These are phyloP conservation scores for Coniochaeta pulveracea DNA, from an alignment of 2,329 filamentous ascomycete species.

Conservation along the genomic window DNA sequence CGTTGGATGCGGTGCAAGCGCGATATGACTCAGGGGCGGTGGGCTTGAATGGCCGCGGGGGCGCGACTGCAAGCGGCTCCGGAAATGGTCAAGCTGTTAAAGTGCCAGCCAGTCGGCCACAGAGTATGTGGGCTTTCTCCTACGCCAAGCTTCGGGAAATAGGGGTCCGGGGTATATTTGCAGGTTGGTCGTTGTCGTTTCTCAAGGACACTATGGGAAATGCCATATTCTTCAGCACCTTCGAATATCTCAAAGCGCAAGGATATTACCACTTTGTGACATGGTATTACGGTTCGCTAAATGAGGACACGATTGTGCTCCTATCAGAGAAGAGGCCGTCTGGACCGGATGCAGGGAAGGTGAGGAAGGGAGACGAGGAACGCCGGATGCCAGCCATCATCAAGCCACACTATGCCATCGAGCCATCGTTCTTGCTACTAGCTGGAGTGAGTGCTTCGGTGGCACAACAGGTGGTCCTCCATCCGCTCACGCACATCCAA, in stretches of 20 bases:
- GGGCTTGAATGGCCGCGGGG: conserved; percentile 26
- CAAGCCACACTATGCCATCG: conserved; percentile 62
- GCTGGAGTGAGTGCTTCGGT: conserved; percentile 60
- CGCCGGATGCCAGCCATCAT: conserved; percentile 36
- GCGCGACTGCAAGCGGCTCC: conserved; percentile 4
- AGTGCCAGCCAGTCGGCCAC: no score
- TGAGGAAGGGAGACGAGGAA: background rate
- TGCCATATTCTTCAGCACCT: conserved; percentile 62
- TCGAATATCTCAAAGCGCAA: conserved; percentile 68
- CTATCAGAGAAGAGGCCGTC: conserved; percentile 34
- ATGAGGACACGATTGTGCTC: conserved; percentile 36
- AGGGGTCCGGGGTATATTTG: conserved; percentile 60
- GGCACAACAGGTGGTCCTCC: conserved; percentile 56
- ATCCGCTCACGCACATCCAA: conserved; percentile 61
- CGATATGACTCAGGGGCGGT: conserved; percentile 43
- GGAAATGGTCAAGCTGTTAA: background rate
- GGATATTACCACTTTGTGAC: conserved; percentile 60
- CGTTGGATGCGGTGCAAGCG: conserved; percentile 64
- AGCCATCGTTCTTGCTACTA: conserved; percentile 59
- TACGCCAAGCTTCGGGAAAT: conserved; percentile 59
- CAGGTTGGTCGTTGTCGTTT: conserved; percentile 59
- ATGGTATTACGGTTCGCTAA: conserved; percentile 55
- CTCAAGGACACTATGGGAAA: conserved; percentile 59
- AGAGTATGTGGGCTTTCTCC: conserved; percentile 65
- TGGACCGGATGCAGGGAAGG: conserved; percentile 9